These are phyloP conservation scores for Cordia subcordata DNA, from an alignment of 257 asterid genomes.

Conservation along the genomic window DNA sequence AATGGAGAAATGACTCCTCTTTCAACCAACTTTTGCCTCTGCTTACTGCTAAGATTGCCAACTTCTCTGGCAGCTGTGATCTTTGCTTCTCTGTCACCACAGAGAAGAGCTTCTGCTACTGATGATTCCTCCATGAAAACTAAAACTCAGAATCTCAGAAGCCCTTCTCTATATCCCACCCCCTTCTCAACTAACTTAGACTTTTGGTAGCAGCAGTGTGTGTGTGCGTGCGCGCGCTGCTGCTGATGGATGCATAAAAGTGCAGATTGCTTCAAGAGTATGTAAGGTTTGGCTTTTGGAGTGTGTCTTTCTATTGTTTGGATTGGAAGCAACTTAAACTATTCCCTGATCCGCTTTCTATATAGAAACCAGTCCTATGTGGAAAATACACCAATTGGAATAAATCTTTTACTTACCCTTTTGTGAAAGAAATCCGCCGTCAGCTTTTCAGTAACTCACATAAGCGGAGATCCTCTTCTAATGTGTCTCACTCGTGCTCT, in stretches of 20 bases:
- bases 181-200: conserved; percentile 4
- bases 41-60: conserved; percentile 38
- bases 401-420: conserved; percentile 12
- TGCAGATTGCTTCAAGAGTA: conserved; percentile 53
- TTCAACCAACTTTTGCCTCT: conserved; percentile 47
- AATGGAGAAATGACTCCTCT: conserved; percentile 47
- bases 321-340: conserved; percentile 60
- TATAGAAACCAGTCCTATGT: neutral
- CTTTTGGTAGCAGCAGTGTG: neutral
- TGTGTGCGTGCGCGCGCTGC: too few relatives aligned
- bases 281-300: conserved; percentile 45
- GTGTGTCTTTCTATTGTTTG: conserved; percentile 40
- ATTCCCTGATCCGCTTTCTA: conserved; percentile 18
- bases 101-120: conserved; percentile 61
- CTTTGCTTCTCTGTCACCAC: conserved; percentile 48
- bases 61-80: conserved; percentile 53
- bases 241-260: neutral
- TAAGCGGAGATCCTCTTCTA: conserved; percentile 10
- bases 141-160: neutral
- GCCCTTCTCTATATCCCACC: conserved; percentile 23
- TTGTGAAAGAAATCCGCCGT: conserved; percentile 19
- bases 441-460: conserved; percentile 23
- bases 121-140: conserved; percentile 37
- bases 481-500: neutral
- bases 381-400: conserved; percentile 19